Percentiles rank a stretch among this genome's conserved stretches.
phyloP scores from a whole-genome alignment of 2,329 filamentous ascomycete species.

The Paraconiothyrium sp. region DNA sequence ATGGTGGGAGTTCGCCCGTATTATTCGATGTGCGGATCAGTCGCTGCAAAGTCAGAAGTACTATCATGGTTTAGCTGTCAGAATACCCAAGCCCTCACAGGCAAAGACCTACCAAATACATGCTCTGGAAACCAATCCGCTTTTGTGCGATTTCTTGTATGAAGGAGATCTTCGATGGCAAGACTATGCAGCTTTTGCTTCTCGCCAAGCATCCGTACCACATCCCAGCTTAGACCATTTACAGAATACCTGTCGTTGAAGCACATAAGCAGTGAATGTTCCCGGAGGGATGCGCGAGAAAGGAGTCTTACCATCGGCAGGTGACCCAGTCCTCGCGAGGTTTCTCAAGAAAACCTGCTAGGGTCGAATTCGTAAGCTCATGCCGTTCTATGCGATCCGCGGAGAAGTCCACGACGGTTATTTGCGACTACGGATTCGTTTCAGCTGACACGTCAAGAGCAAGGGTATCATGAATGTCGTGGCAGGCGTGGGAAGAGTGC shows the following conservation, averaged over 20 bases:
- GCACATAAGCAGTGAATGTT: background rate
- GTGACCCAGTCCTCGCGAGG: slow-evolving; percentile 71
- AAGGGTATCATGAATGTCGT: too few relatives aligned
- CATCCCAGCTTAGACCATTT: slow-evolving; percentile 93
- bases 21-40: slow-evolving; percentile 66
- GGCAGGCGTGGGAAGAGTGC: background rate
- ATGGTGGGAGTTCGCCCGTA: slow-evolving; percentile 37
- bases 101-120: slow-evolving; percentile 64
- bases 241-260: slow-evolving; percentile 54
- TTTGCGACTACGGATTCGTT: slow-evolving; percentile 54
- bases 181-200: slow-evolving; percentile 82
- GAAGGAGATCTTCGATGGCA: slow-evolving; percentile 89
- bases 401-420: slow-evolving; percentile 88
- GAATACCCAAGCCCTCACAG: background rate
- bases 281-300: background rate
- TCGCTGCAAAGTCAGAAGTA: slow-evolving; percentile 84
- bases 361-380: slow-evolving; percentile 74
- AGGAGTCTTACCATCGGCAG: slow-evolving; percentile 89
- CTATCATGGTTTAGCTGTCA: slow-evolving; percentile 21
- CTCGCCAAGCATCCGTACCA: slow-evolving; percentile 81
- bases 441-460: background rate
- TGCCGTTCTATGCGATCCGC: slow-evolving; percentile 73
- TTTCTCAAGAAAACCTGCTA: slow-evolving; percentile 73
- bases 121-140: slow-evolving; percentile 84
- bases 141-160: slow-evolving; percentile 85